Evolutionary conservation across 305 asterid species (phyloP), one percentile per base, ranked within the genome.

Genomic region (Euphrasia arctica): DNA sequence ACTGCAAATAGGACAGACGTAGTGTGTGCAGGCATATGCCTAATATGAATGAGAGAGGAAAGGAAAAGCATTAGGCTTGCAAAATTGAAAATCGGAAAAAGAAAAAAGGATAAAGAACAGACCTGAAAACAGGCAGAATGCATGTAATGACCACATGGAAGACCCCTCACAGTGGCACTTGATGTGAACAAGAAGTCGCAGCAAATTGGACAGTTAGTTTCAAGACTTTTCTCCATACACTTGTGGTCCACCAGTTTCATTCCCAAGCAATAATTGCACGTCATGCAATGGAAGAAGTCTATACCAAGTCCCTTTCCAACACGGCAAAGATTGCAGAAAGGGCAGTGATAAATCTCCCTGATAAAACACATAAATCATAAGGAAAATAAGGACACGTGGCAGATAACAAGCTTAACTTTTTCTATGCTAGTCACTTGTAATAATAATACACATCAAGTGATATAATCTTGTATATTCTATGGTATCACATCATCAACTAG

Each of bases 61-160:
- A 52, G 49, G 48, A 67, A 42, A 65, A 48, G 48, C 42, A 57
- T 43, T n/a, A 52, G 41, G 14, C 18, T 58, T 3, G 56, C 49
- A 49, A 28, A 39, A 49, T 31, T 43, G 48, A 62, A 14, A 31
- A 22, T 57, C 10, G 67, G 25, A 9, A 52, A 42, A 9, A n/a
- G 49, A 22, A 45, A 45, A 12, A 45, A 10, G 3, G 55, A 57
- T 57, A 57, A 29, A 58, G 31, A 70, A 49, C 59, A 58, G 36
- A 92, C 98, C 98, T 93, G 99, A 77, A 93, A 93, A 77, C 99
- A 93, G 79, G 97, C 95, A 49, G 99, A 93, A 76, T 93, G 99
- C 95, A 93, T 88, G 79, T 83, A 87, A 77, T 93, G 99, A 66
- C 99, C 99, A 70, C 99, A 93, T 15, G 97, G 99, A 69, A 93